Conservation (phyloP, 306 rosid species). For the Cajanus cajan region DNA sequence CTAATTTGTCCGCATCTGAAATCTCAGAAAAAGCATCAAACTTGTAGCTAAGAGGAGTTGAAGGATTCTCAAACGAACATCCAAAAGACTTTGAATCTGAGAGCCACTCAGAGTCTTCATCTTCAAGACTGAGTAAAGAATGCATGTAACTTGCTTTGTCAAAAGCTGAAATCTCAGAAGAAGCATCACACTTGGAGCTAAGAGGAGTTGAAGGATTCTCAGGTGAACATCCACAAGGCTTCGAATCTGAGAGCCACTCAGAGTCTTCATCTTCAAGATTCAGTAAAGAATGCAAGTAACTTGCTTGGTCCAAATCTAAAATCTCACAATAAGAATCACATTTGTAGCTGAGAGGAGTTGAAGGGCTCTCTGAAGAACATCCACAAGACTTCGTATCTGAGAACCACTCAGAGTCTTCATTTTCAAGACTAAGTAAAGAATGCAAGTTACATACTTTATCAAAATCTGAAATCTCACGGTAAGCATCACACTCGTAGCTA, state of each 20-base stretch:
- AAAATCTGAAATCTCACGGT: neutral
- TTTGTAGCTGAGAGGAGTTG: neutral
- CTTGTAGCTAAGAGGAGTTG: neutral
- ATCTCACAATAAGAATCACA: conserved; percentile 2
- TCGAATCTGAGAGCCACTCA: neutral
- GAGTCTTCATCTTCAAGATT: conserved; percentile 35
- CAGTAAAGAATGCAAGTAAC: conserved; percentile 39
- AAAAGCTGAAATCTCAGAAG: conserved; percentile 13
- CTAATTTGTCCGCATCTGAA: conserved; percentile 28
- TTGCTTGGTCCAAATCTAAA: conserved; percentile 26
- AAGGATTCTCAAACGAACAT: neutral
- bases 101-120: conserved; percentile 28
- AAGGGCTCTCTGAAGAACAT: neutral
- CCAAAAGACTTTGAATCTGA: neutral
- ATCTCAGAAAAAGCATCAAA: conserved; percentile 8
- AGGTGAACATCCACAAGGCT: neutral
- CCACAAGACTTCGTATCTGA: neutral
- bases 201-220: conserved; percentile 29
- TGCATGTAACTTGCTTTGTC: conserved; percentile 18
- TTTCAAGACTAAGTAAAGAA: neutral
- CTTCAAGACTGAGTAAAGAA: conserved; percentile 41
- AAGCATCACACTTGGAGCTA: conserved; percentile 24
- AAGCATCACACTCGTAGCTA: neutral
- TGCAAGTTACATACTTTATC: neutral
- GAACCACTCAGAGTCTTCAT: neutral